A percentile compares a stretch with the other conserved stretches of the same genome.
phyloP scores from a whole-genome alignment of 2,329 filamentous ascomycete species.

The Penicillium griseofulvum region DNA sequence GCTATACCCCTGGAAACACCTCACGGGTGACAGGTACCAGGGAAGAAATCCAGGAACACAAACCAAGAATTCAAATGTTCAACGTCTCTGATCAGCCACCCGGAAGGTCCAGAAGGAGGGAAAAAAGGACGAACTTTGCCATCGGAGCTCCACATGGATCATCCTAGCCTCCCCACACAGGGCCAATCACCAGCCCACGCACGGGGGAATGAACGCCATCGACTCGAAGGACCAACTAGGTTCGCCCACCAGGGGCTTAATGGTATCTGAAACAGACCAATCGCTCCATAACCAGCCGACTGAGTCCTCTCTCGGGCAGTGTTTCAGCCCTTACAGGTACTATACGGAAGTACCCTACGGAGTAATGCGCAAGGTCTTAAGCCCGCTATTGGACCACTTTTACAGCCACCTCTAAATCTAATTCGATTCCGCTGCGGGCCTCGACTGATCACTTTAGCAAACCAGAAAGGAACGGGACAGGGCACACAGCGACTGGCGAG shows the following conservation, averaged over 20 bases:
- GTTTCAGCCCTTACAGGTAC: slow-evolving; percentile 10
- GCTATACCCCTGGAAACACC: not conserved
- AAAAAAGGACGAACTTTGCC: not conserved
- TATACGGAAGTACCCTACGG: not conserved
- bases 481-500: slow-evolving; percentile 3
- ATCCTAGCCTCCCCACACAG: slow-evolving; percentile 2
- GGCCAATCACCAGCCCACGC: slow-evolving; percentile 3
- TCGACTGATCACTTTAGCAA: slow-evolving; percentile 7
- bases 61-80: not conserved
- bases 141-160: slow-evolving; percentile 8
- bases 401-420: slow-evolving; percentile 5
- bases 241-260: slow-evolving; percentile 3
- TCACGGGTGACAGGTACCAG: not conserved
- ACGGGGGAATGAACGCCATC: not conserved
- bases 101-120: not conserved
- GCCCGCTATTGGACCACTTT: slow-evolving; percentile 12
- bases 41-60: slow-evolving; percentile 3
- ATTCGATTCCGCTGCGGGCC: slow-evolving; percentile 8
- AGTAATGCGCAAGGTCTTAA: slow-evolving; percentile 1
- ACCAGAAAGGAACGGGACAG: slow-evolving; percentile 3
- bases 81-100: not conserved
- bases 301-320: not conserved
- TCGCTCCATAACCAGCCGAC: not conserved
- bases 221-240: not conserved
- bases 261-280: slow-evolving; percentile 8